Evolutionary conservation across 2,329 filamentous ascomycete species (phyloP), one percentile per base, ranked within the genome.

Genomic region (Lomentospora prolificans): DNA sequence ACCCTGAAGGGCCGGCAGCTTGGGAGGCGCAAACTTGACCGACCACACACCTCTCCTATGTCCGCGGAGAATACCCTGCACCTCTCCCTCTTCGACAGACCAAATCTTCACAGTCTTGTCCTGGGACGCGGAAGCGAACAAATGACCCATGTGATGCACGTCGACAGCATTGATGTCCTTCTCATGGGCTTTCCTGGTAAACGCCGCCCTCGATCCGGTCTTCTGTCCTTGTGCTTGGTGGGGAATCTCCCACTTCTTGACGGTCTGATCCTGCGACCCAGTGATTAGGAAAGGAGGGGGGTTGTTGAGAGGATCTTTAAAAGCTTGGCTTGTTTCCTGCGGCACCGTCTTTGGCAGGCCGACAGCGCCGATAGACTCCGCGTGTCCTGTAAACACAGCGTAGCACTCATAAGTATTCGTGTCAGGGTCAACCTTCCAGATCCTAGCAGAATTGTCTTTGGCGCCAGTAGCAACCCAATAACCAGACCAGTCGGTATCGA

Each of bases 151-250:
- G 22, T 84, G 79, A 60, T 90, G 89, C 9, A 94, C 78, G 60
- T 95, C 90, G 53, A 99, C 81, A 2, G 94, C 90, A 64, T 99
- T 99, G 71, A 99, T 99, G 62, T 99, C 94, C 68, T 99, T 99
- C 66, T 99, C 94, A 70, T 99, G 94, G 1, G 94, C 94, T 70
- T 96, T 95, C 57, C 94, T 82, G 1, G 94, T 97, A 69, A 89
- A 99, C 3, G 85, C 72, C 41, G 89, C 89, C 62, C 84, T 75
- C 8, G 83, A 73, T 8, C 79, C 76, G 57, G 79, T 78, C 58
- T 79, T 80, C 50, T 72, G 69, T 46, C 64, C 68, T 53, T 75
- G 72, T 31, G 73, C 67, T 53, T 79, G 67, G 39, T 80, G 80
- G 1, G 84, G 81, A 22, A 92, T 84, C 59, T 96, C 89, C 90